Conservation (phyloP, 2,329 filamentous ascomycete species). For the Aspergillus floridensis region DNA sequence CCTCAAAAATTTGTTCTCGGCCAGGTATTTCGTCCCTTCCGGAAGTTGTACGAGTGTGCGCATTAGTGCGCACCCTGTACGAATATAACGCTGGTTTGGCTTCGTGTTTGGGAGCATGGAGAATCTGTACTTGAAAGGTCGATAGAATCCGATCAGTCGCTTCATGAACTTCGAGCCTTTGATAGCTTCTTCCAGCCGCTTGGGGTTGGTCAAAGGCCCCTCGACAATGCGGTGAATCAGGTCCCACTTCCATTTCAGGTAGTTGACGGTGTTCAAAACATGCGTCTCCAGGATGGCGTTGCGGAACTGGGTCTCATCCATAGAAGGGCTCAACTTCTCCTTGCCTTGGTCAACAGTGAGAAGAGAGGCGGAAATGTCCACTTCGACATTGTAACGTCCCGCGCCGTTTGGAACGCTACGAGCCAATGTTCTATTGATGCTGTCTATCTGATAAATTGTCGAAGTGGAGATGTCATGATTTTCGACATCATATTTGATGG, state of each 20-base stretch:
- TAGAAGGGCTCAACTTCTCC: slow-evolving; percentile 59
- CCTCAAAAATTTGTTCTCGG: slow-evolving; percentile 86
- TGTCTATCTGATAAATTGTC: slow-evolving; percentile 97
- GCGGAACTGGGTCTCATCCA: slow-evolving; percentile 64
- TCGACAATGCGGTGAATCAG: slow-evolving; percentile 87
- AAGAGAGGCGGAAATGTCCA: slow-evolving; percentile 46
- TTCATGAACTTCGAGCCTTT: slow-evolving; percentile 96
- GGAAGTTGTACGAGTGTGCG: slow-evolving; percentile 79
- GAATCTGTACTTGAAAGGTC: slow-evolving; percentile 95
- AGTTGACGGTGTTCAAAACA: slow-evolving; percentile 85
- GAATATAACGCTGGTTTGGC: slow-evolving; percentile 89
- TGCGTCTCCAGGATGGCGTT: slow-evolving; percentile 68
- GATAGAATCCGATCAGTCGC: slow-evolving; percentile 87
- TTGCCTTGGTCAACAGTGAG: slow-evolving; percentile 41
- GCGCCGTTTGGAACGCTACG: slow-evolving; percentile 46
- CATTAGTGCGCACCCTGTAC: slow-evolving; percentile 83
- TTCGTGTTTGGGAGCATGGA: slow-evolving; percentile 86
- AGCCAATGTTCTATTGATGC: slow-evolving; percentile 89
- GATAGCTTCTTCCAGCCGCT: slow-evolving; percentile 88
- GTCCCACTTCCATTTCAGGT: slow-evolving; percentile 96
- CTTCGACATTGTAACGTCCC: slow-evolving; percentile 43
- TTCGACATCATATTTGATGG: slow-evolving; percentile 68
- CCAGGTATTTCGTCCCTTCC: slow-evolving; percentile 80
- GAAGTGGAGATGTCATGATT: slow-evolving; percentile 77
- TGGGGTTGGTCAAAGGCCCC: slow-evolving; percentile 84